Evolutionary conservation across 2,329 filamentous ascomycete genomes (phyloP).

Genomic region (Raffaelea deltoideospora): DNA sequence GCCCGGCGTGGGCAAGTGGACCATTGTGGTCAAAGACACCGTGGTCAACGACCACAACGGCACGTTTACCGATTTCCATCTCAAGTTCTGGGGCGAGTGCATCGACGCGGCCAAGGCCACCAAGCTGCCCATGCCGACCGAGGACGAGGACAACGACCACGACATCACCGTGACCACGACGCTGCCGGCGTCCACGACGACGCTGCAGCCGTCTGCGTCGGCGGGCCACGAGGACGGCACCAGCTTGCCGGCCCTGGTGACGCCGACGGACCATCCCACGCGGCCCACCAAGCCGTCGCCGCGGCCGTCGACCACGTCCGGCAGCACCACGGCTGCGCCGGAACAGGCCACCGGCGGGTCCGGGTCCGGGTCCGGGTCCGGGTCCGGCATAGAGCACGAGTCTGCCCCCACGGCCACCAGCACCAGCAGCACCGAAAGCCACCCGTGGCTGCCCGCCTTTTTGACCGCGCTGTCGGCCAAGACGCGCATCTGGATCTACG

Average conservation of each 20-base stretch:
- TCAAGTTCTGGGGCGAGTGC: slow-evolving; percentile 86
- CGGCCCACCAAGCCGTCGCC: slow-evolving; percentile 34
- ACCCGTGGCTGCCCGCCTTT: slow-evolving; percentile 67
- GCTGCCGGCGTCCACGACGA: slow-evolving; percentile 47
- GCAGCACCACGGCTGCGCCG: background rate
- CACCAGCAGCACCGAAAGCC: slow-evolving; percentile 24
- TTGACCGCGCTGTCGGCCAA: slow-evolving; percentile 76
- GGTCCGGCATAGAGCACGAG: slow-evolving; percentile 17
- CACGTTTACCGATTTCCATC: slow-evolving; percentile 76
- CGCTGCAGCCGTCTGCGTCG: slow-evolving; percentile 31
- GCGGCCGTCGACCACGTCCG: background rate
- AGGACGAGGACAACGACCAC: slow-evolving; percentile 72
- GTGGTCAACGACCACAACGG: slow-evolving; percentile 61
- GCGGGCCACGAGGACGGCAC: slow-evolving; percentile 15
- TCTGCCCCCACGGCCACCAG: slow-evolving; percentile 17
- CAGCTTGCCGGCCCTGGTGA: slow-evolving; percentile 9
- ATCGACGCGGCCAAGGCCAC: slow-evolving; percentile 61
- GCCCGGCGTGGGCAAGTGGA: slow-evolving; percentile 77
- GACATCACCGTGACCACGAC: slow-evolving; percentile 49
- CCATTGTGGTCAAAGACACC: slow-evolving; percentile 75
- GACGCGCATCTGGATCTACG: slow-evolving; percentile 89
- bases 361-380: slow-evolving; percentile 4
- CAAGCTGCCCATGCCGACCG: slow-evolving; percentile 66
- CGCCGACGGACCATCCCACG: slow-evolving; percentile 48
- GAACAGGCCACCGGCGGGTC: background rate